Conservation (phyloP, 306 rosid species). For the Rosa chinensis region DNA sequence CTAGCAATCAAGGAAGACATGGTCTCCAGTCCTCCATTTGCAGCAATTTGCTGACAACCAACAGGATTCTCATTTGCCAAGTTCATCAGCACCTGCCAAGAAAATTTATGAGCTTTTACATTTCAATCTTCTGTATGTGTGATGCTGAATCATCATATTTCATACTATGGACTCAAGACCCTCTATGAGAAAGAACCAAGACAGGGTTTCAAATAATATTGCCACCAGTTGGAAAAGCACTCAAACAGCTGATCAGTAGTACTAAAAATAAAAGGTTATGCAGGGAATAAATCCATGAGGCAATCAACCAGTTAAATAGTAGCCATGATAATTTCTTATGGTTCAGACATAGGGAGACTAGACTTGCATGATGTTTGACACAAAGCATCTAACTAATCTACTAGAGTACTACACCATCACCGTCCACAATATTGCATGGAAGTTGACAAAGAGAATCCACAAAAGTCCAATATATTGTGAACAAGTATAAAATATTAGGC, state of each 20-base stretch:
- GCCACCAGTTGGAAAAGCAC: not conserved
- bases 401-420: not conserved
- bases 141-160: not conserved
- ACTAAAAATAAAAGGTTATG: not conserved
- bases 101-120: conserved; percentile 4
- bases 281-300: not conserved
- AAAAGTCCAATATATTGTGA: not conserved
- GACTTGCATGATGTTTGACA: not conserved
- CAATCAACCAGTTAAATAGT: not conserved
- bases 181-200: not conserved
- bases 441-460: not conserved
- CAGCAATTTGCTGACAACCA: conserved; percentile 91
- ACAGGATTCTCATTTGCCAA: conserved; percentile 91
- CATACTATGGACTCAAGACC: not conserved
- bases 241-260: not conserved
- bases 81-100: conserved; percentile 91
- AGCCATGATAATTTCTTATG: not conserved
- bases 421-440: not conserved
- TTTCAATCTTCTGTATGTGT: not conserved
- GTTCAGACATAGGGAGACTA: not conserved
- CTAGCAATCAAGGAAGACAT: conserved; percentile 85
- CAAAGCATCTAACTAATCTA: not conserved
- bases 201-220: not conserved
- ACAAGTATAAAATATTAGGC: conserved; percentile 6
- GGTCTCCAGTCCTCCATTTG: conserved; percentile 81